Percentiles rank a stretch among this genome's conserved stretches.
Evolutionary conservation across 352 stramenopile genomes (phyloP).

Genomic region (Phytopythium mirpurense): DNA sequence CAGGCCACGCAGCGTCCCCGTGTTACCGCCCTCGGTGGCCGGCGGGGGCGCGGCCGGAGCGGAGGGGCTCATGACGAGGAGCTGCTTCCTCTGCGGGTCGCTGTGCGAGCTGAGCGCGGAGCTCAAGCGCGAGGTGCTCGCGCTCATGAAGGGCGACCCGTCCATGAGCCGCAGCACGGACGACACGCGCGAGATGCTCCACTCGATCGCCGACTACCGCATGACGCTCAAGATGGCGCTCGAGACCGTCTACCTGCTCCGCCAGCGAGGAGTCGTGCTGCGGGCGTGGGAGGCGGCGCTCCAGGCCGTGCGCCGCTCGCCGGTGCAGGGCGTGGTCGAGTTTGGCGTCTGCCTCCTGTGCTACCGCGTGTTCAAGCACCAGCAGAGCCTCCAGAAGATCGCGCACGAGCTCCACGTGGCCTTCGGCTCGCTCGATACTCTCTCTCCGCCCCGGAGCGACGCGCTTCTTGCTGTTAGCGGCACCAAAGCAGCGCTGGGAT

Average conservation of each 20-base stretch:
- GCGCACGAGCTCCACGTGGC: slow-evolving; percentile 32
- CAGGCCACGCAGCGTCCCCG: slow-evolving; percentile 8
- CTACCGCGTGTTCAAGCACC: slow-evolving; percentile 74
- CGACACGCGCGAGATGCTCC: slow-evolving; percentile 21
- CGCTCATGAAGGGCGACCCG: slow-evolving; percentile 17
- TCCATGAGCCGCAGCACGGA: slow-evolving; percentile 11
- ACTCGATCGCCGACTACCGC: slow-evolving; percentile 40
- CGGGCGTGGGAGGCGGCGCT: slow-evolving; percentile 55
- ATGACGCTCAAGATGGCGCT: slow-evolving; percentile 81
- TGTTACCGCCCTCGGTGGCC: slow-evolving; percentile 6
- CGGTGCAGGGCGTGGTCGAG: slow-evolving; percentile 29
- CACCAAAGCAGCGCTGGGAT: not conserved
- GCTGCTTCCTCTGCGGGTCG: slow-evolving; percentile 55
- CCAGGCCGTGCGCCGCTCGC: slow-evolving; percentile 27
- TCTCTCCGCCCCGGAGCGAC: not conserved
- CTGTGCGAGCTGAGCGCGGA: slow-evolving; percentile 39
- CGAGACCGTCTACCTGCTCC: slow-evolving; percentile 59
- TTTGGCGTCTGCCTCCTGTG: slow-evolving; percentile 71
- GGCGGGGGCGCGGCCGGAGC: slow-evolving; percentile 4
- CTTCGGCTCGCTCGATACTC: not conserved
- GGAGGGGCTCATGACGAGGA: slow-evolving; percentile 12
- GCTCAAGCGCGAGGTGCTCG: slow-evolving; percentile 35
- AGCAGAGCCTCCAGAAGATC: slow-evolving; percentile 41
- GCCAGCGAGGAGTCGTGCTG: slow-evolving; percentile 53
- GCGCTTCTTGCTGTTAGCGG: not conserved